Percentiles rank a stretch among this genome's conserved stretches.
Evolutionary conservation across 345 rosid genomes (phyloP).

Genomic region (Eutrema yunnanense): DNA sequence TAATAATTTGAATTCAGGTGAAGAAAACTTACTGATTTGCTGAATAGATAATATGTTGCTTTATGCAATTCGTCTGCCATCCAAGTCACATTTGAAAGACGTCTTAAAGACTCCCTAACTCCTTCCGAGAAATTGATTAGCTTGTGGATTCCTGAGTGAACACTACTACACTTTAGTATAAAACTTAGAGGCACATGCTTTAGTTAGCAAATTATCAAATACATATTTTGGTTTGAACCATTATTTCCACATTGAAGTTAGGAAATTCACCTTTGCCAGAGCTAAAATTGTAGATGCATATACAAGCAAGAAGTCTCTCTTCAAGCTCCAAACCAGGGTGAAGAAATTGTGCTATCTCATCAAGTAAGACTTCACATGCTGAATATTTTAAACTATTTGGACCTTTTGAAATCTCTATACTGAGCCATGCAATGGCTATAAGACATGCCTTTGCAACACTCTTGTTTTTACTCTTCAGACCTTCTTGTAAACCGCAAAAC

Average conservation of each 20-base stretch:
- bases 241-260: background rate
- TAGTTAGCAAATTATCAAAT: background rate
- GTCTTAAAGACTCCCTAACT: constrained; percentile 74
- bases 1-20: background rate
- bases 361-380: constrained; percentile 65
- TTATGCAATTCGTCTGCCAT: constrained; percentile 92
- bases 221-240: background rate
- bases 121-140: constrained; percentile 77
- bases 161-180: constrained; percentile 11
- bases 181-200: background rate
- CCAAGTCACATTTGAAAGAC: constrained; percentile 83
- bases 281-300: constrained; percentile 83
- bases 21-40: constrained; percentile 57
- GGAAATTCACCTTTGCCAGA: constrained; percentile 66
- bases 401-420: constrained; percentile 62
- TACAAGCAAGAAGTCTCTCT: constrained; percentile 75
- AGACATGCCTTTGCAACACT: constrained; percentile 59
- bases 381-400: constrained; percentile 43
- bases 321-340: constrained; percentile 87
- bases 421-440: constrained; percentile 63
- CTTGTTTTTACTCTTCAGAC: constrained; percentile 59
- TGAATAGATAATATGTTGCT: constrained; percentile 75
- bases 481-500: constrained; percentile 47
- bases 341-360: constrained; percentile 58
- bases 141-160: constrained; percentile 67